Percentiles rank a stretch among this genome's conserved stretches.
Conservation (phyloP, 2,329 filamentous ascomycete species). For the Dothistroma septosporum region DNA sequence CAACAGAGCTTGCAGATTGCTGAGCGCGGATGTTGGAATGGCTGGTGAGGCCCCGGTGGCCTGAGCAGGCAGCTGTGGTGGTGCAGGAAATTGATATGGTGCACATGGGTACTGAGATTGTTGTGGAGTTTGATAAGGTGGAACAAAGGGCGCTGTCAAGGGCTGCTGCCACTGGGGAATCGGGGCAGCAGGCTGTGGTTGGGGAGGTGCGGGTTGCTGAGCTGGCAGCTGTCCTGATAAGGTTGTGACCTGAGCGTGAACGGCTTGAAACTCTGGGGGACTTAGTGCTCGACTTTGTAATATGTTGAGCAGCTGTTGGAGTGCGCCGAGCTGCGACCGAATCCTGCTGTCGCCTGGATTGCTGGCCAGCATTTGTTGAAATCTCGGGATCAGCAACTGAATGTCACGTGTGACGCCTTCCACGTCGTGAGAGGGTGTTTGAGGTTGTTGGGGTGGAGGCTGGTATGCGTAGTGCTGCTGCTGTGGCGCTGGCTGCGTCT, state of each 20-base stretch:
- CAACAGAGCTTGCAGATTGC: slow-evolving; percentile 34
- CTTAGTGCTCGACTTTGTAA: slow-evolving; percentile 74
- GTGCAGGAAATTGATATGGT: slow-evolving; percentile 14
- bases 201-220: slow-evolving; percentile 20
- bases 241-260: slow-evolving; percentile 79
- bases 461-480: slow-evolving; percentile 21
- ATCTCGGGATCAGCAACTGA: slow-evolving; percentile 68
- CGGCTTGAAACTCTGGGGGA: slow-evolving; percentile 74
- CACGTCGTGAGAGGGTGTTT: slow-evolving; percentile 20
- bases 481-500: slow-evolving; percentile 23
- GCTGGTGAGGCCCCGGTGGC: slow-evolving; percentile 21
- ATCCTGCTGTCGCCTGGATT: slow-evolving; percentile 72
- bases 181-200: slow-evolving; percentile 29
- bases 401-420: slow-evolving; percentile 80
- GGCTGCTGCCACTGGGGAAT: slow-evolving; percentile 32
- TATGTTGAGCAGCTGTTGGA: slow-evolving; percentile 78
- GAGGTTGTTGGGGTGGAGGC: slow-evolving; percentile 13
- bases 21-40: slow-evolving; percentile 31
- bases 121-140: slow-evolving; percentile 29
- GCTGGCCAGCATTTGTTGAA: slow-evolving; percentile 68
- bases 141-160: slow-evolving; percentile 26
- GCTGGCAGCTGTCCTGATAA: slow-evolving; percentile 58
- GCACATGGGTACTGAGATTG: slow-evolving; percentile 3
- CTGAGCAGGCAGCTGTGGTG: slow-evolving; percentile 18
- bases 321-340: slow-evolving; percentile 75